These are phyloP conservation scores for Auricularia cornea DNA, from an alignment of 768 basidiomycete genomes.

Conservation along the genomic window DNA sequence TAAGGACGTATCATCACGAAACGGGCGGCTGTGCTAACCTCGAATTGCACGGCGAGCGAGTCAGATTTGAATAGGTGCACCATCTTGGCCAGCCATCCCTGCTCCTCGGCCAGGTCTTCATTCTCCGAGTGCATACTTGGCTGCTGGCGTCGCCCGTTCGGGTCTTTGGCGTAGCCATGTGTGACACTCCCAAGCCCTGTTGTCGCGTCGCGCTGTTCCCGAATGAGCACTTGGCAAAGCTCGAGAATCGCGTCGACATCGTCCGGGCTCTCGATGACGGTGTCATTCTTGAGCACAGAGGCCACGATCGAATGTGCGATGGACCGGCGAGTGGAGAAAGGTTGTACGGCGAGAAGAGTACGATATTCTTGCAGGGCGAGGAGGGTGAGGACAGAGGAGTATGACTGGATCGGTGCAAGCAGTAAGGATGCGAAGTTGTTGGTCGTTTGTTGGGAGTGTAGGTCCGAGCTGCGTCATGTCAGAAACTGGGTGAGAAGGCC, in stretches of 20 bases:
- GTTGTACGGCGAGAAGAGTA: constrained; percentile 73
- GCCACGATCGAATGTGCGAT: constrained; percentile 94
- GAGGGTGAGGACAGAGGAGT: constrained; percentile 93
- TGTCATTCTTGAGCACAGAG: constrained; percentile 93
- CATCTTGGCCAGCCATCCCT: constrained; percentile 98
- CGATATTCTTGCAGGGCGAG: constrained; percentile 89
- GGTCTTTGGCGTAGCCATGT: constrained; percentile 17
- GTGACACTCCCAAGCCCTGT: constrained; percentile 45
- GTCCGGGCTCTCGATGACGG: constrained; percentile 84
- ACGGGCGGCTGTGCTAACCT: constrained; percentile 42
- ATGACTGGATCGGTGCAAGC: constrained; percentile 90
- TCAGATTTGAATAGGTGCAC: constrained; percentile 91
- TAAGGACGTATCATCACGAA: neutral
- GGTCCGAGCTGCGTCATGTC: constrained; percentile 57
- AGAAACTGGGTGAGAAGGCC: no score
- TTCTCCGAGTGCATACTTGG: constrained; percentile 47
- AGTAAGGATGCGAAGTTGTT: constrained; percentile 87
- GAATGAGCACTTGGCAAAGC: constrained; percentile 85
- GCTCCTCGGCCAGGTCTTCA: constrained; percentile 95
- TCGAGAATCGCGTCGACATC: constrained; percentile 93
- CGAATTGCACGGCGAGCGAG: constrained; percentile 79
- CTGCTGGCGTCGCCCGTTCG: constrained; percentile 36
- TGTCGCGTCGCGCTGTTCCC: constrained; percentile 45
- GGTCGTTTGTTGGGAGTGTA: constrained; percentile 81
- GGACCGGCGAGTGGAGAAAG: constrained; percentile 82